Evolutionary conservation across 2,329 filamentous ascomycete species (phyloP), one percentile per base, ranked within the genome.

Genomic region (Trichoderma sp.): DNA sequence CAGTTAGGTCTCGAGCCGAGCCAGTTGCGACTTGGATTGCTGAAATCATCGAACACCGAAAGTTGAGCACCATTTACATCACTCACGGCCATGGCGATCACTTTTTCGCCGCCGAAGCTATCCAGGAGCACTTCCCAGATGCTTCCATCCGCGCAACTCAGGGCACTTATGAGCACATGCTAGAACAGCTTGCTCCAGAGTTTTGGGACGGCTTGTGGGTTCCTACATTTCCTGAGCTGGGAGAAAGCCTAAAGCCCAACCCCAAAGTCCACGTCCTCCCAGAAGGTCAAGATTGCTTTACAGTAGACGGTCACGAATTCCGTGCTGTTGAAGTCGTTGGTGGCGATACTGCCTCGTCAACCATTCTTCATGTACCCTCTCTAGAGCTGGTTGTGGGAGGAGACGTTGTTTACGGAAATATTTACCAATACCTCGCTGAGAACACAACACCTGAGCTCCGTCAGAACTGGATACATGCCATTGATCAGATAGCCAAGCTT

Each of bases 21-120:
- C 34, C 51, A 7, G 65, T 68, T 21, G 53, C 65, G 21, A 36
- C 34, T 15, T 68, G 65, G 65, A 68, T 68, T 24, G 53, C 65
- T 15, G 65, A 60, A 14, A 47, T 60, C 5, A 47, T 68, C 18
- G 24, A 28, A 7, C 34, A 32, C 53, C 53, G 65, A 58, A 68
- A 43, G 6, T 8, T 68, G 12, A 68, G 53, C 53, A 68, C 65
- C 14, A 68, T 68, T 24, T 60, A 68, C 53, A 68, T 68, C 34
- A 68, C 65, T 26, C 65, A 68, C 36, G 65, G 65, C 18, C 65
- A 68, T 18, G 53, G 65, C 7, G 65, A 68, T 32, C 65, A 68
- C 53, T 47, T 68, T 24, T 60, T 68, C n/a, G 65, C 2, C 14
- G 65, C 34, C 0, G 53, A 34, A 2, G 5, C 9, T 4, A 24